Evolutionary conservation across 129 eudicot genomes (phyloP), one percentile per base, ranked within the genome.

Genomic region (Sambucus nigra): DNA sequence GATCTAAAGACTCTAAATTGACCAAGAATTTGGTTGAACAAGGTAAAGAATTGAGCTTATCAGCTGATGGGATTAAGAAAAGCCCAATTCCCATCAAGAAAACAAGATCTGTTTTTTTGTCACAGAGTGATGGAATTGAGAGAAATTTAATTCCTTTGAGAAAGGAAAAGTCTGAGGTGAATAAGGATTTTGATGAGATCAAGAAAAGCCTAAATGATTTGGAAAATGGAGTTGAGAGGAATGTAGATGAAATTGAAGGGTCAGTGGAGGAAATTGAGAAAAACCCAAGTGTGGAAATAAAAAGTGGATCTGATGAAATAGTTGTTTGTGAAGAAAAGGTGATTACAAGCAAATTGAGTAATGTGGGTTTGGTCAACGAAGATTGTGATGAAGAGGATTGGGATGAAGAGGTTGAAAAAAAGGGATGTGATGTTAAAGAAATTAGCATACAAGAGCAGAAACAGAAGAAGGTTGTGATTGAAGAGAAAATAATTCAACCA

Each of bases 1-100:
- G 71, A 73, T 15, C 42, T 64, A 82, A n/a, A n/a, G n/a, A n/a
- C n/a, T 75, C 84, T 64, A 82, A 78, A 69, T 63, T 60, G 62
- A 61, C 57, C 57, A 80, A 77, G 59, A 52, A 47, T 62, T 66
- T 55, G 55, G 66, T 71, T 59, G 76, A 73, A 38, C 65, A 75
- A 25, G 50, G 62, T 31, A 61, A 60, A 39, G 76, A 65, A 31
- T 60, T 72, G 48, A 75, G 78, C 49, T 57, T 21, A 29, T 60
- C 80, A 17, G 61, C 55, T 24, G 95, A 80, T 67, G 82, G 70
- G 38, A 47, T 57, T 50, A 69, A 65, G 70, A 75, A 20, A 60
- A 60, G 46, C 44, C 57, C 76, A 7, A 14, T 42, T 70, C 58
- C 56, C 29, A 52, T 13, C 27, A 57, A 66, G 75, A 73, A 48